These are phyloP conservation scores for Trypethelium eluteriae DNA, from an alignment of 495 filamentous ascomycete species.

Conservation along the genomic window DNA sequence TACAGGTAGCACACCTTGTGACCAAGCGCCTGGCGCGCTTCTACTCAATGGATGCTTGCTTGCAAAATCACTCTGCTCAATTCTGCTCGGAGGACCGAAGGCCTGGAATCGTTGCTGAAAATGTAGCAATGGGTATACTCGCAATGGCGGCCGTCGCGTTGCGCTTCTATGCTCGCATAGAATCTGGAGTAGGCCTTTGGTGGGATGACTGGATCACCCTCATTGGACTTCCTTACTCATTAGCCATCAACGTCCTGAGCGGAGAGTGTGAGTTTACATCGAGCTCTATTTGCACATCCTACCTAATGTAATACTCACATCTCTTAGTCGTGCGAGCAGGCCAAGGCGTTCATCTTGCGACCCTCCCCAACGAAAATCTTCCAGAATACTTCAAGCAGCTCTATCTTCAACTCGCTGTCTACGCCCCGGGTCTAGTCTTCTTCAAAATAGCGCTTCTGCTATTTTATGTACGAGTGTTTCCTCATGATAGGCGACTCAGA, in stretches of 20 bases:
- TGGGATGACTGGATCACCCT: not conserved
- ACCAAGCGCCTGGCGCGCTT: not conserved
- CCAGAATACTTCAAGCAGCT: not conserved
- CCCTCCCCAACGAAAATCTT: not conserved
- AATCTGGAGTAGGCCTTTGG: not conserved
- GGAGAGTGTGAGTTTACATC: not conserved
- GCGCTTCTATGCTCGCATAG: not conserved
- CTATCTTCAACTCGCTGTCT: not conserved
- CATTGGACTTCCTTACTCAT: not conserved
- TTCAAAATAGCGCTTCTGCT: not conserved
- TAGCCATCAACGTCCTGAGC: not conserved
- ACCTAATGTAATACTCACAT: not conserved
- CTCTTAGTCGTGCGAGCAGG: not conserved
- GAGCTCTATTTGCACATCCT: not conserved
- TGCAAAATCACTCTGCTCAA: not conserved
- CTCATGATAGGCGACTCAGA: not conserved
- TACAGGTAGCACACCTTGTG: not conserved
- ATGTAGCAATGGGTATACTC: not conserved
- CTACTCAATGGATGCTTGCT: not conserved
- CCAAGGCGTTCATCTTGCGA: not conserved
- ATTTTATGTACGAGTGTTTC: not conserved
- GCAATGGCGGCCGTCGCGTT: not conserved
- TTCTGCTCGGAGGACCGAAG: not conserved
- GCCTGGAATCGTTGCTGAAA: not conserved
- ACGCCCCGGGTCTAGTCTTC: not conserved